Evolutionary conservation across 305 asterid species (phyloP).

Genomic region (Euphrasia arctica): DNA sequence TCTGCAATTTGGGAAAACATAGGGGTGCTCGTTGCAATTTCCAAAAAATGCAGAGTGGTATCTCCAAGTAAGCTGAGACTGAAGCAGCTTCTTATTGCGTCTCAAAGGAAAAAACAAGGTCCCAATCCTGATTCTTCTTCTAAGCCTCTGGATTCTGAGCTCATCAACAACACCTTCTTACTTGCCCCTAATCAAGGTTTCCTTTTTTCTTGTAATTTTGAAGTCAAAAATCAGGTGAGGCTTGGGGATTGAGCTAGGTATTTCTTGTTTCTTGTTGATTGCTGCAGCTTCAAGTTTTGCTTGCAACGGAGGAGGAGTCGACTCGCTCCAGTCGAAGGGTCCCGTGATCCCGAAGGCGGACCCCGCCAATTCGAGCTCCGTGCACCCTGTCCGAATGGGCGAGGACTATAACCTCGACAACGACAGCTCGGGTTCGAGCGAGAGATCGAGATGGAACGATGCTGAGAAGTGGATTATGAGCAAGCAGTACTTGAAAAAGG

Average conservation of each 20-base stretch:
- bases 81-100: slow-evolving; percentile 69
- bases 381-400: slow-evolving; percentile 51
- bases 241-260: slow-evolving; percentile 3
- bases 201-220: slow-evolving; percentile 3
- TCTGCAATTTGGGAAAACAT: no score
- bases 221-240: background rate
- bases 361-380: slow-evolving; percentile 50
- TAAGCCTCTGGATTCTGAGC: slow-evolving; percentile 68
- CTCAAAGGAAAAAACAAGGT: slow-evolving; percentile 75
- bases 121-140: slow-evolving; percentile 78
- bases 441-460: slow-evolving; percentile 93
- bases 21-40: no score
- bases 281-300: slow-evolving; percentile 47
- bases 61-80: slow-evolving; percentile 93
- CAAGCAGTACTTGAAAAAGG: slow-evolving; percentile 65
- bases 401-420: slow-evolving; percentile 93
- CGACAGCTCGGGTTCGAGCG: slow-evolving; percentile 94
- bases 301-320: slow-evolving; percentile 32
- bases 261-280: background rate
- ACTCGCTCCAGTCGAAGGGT: slow-evolving; percentile 41
- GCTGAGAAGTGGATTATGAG: slow-evolving; percentile 98
- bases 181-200: slow-evolving; percentile 50
- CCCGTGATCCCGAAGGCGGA: slow-evolving; percentile 47
- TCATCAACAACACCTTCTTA: slow-evolving; percentile 74
- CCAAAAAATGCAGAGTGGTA: slow-evolving; percentile 54